phyloP scores from a whole-genome alignment of 805 yeast genomes.

The Wickerhamomyces queroliae region DNA sequence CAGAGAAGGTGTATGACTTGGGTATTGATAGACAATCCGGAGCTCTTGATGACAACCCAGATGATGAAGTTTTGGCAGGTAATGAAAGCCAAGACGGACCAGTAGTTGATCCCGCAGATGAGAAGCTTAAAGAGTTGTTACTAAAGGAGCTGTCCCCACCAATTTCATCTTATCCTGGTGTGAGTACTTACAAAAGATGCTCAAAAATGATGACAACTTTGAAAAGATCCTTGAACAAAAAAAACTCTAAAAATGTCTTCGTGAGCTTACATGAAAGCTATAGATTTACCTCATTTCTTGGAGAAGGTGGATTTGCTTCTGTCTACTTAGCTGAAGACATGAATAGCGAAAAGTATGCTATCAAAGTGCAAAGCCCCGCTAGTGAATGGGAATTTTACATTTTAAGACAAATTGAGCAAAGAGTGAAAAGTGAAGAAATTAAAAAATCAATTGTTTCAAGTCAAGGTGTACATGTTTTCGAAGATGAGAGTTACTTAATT shows the following conservation, averaged over 20 bases:
- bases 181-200: slow-evolving; percentile 23
- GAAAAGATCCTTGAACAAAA: slow-evolving; percentile 29
- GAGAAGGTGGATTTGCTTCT: slow-evolving; percentile 76
- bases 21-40: neutral
- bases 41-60: no score
- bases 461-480: slow-evolving; percentile 40
- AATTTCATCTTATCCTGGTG: slow-evolving; percentile 25
- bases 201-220: slow-evolving; percentile 30
- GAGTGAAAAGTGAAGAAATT: slow-evolving; percentile 25
- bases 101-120: slow-evolving; percentile 41
- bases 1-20: slow-evolving; percentile 20
- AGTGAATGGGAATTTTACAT: slow-evolving; percentile 81
- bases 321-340: slow-evolving; percentile 68
- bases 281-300: slow-evolving; percentile 52
- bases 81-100: slow-evolving; percentile 2
- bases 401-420: slow-evolving; percentile 46
- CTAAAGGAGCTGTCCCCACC: slow-evolving; percentile 34
- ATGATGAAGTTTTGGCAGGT: neutral
- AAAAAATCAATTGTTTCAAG: slow-evolving; percentile 42
- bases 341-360: slow-evolving; percentile 50
- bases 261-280: slow-evolving; percentile 39
- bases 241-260: slow-evolving; percentile 28
- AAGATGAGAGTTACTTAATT: slow-evolving; percentile 21
- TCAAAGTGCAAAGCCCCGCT: slow-evolving; percentile 68
- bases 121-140: slow-evolving; percentile 30